phyloP scores from a whole-genome alignment of 208 protist genomes.

The Acanthamoeba sp. region DNA sequence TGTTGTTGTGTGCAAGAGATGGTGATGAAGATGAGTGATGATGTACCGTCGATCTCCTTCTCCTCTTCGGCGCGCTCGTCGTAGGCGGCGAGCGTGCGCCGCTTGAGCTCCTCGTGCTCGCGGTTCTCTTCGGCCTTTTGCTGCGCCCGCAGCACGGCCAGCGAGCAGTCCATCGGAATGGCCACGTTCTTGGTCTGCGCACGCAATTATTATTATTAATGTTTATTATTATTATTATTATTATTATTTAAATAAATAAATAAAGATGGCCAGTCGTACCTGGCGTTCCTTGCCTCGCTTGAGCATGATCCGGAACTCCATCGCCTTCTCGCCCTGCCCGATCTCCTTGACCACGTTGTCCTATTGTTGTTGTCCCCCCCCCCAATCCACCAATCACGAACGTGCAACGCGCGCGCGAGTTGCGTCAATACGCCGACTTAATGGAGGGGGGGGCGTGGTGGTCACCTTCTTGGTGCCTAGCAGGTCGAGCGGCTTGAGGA shows the following conservation, averaged over 20 bases:
- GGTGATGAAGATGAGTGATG: not conserved
- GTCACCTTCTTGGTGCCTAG: constrained; percentile 52
- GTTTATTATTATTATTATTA: not conserved
- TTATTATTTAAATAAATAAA: too few species aligned
- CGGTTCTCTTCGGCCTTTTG: constrained; percentile 49
- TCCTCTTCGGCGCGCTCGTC: constrained; percentile 67
- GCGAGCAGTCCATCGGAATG: constrained; percentile 52
- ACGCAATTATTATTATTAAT: not conserved
- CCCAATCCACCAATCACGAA: too few species aligned
- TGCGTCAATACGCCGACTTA: too few species aligned
- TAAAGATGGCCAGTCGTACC: not conserved
- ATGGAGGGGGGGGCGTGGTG: not conserved
- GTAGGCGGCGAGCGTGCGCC: constrained; percentile 44
- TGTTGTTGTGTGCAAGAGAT: too few species aligned
- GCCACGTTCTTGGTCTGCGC: constrained; percentile 37
- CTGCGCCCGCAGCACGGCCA: constrained; percentile 46
- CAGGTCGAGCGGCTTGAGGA: constrained; percentile 23
- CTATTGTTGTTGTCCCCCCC: not conserved
- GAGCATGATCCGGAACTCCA: constrained; percentile 71
- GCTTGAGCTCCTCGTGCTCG: constrained; percentile 73
- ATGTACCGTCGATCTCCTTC: constrained; percentile 59
- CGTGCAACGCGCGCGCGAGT: too few species aligned
- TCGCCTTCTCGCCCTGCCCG: constrained; percentile 38
- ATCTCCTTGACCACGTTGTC: constrained; percentile 51
- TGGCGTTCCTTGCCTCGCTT: constrained; percentile 64